A percentile compares a stretch with the other conserved stretches of the same genome.
phyloP scores from a whole-genome alignment of 2,329 filamentous ascomycete species.

The Cladosporium sp. region DNA sequence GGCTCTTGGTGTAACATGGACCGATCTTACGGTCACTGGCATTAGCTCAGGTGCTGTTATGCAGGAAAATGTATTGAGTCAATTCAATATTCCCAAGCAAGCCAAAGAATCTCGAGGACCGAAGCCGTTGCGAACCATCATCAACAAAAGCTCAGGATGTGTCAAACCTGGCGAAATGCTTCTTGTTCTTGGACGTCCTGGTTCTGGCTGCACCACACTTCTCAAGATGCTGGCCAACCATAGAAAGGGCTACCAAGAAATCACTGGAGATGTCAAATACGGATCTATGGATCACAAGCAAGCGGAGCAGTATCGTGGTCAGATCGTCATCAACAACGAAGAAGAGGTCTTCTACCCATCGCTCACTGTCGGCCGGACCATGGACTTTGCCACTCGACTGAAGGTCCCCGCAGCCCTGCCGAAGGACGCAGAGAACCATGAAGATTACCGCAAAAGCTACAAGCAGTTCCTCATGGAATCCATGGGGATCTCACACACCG shows the following conservation, averaged over 20 bases:
- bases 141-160: conserved; percentile 58
- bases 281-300: conserved; percentile 42
- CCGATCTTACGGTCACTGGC: conserved; percentile 49
- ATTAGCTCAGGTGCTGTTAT: conserved; percentile 4
- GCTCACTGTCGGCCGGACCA: conserved; percentile 52
- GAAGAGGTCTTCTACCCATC: conserved; percentile 52
- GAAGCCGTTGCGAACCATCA: conserved; percentile 24
- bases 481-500: conserved; percentile 75
- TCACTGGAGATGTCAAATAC: conserved; percentile 56
- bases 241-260: conserved; percentile 36
- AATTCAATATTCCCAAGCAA: conserved; percentile 18
- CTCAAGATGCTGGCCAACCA: conserved; percentile 66
- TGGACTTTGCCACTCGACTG: conserved; percentile 51
- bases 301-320: conserved; percentile 41
- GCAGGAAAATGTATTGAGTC: conserved; percentile 12
- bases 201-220: conserved; percentile 57
- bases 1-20: conserved; percentile 59
- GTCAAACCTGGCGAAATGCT: conserved; percentile 35
- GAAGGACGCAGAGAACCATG: conserved; percentile 31
- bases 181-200: conserved; percentile 28
- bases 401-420: conserved; percentile 44
- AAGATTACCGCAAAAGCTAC: conserved; percentile 45
- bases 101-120: conserved; percentile 24
- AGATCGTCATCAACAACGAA: conserved; percentile 44
- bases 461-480: conserved; percentile 54